These are phyloP conservation scores for Carex parvula DNA, from an alignment of 176 grass and related monocot genomes.

Conservation along the genomic window DNA sequence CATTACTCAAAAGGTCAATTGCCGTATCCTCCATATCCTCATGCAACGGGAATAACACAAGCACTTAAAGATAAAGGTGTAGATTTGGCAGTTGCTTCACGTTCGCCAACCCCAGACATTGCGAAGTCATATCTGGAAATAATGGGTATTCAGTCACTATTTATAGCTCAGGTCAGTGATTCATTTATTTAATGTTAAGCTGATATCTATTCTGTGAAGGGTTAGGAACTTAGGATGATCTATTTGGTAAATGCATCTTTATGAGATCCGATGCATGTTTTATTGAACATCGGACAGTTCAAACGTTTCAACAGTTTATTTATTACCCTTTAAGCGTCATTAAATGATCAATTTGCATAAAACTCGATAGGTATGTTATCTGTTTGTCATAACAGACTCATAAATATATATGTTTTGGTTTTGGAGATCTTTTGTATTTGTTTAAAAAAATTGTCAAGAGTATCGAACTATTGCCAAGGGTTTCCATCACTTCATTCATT, in stretches of 20 bases:
- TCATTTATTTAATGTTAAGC: neutral
- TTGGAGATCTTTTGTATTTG: neutral
- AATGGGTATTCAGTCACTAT: conserved; percentile 32
- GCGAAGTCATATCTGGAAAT: conserved; percentile 35
- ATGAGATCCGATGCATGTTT: neutral
- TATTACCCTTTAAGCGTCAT: neutral
- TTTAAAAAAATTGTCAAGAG: neutral
- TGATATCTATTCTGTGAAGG: neutral
- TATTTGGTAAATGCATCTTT: too few species aligned
- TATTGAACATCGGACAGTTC: neutral
- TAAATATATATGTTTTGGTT: neutral
- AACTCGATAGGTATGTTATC: neutral
- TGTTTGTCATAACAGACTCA: neutral
- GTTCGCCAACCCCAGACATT: conserved; percentile 28
- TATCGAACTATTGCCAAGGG: neutral
- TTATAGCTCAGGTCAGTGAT: conserved; percentile 28
- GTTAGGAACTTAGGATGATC: neutral
- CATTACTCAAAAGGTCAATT: conserved; percentile 31
- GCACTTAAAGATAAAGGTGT: conserved; percentile 41
- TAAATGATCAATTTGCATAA: conserved; percentile 5
- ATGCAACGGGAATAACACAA: conserved; percentile 29
- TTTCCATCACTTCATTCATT: neutral
- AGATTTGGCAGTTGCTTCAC: conserved; percentile 40
- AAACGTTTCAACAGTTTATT: neutral
- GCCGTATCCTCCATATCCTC: conserved; percentile 32